Conservation (phyloP, 1,139 yeast species). For the Geotrichum klebahnii region DNA sequence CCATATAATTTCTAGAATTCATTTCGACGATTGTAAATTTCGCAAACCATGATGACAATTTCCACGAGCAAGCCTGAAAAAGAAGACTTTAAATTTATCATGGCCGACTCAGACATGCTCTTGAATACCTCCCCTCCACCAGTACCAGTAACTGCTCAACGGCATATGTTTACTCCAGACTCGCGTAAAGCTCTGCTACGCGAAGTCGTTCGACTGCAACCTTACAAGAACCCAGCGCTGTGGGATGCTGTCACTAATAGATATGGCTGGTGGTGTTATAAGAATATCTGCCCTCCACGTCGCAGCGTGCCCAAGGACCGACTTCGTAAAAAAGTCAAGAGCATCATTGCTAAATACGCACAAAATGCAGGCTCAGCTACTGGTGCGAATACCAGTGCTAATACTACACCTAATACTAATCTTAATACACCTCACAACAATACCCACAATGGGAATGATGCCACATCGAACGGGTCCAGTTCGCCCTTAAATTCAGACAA, state of each 20-base stretch:
- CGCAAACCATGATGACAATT: background rate
- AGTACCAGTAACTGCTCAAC: conserved; percentile 21
- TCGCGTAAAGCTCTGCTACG: conserved; percentile 20
- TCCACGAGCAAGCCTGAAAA: background rate
- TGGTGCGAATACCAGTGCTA: background rate
- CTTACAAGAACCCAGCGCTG: conserved; percentile 22
- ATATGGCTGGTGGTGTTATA: conserved; percentile 24
- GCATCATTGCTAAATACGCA: conserved; percentile 17
- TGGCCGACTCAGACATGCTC: conserved; percentile 3
- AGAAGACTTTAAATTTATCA: background rate
- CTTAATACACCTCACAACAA: background rate
- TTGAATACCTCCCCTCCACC: conserved; percentile 17
- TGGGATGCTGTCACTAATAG: conserved; percentile 23
- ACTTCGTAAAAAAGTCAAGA: conserved; percentile 22
- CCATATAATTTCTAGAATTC: no score
- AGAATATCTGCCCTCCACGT: conserved; percentile 19
- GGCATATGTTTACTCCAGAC: conserved; percentile 21
- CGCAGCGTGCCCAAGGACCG: conserved; percentile 22
- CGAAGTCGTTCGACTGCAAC: conserved; percentile 20
- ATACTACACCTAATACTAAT: background rate
- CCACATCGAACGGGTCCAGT: background rate
- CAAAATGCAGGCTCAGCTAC: background rate
- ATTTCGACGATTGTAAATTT: no score
- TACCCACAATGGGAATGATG: background rate
- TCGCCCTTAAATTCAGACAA: no score